These are phyloP conservation scores for Neonectria hederae DNA, from an alignment of 2,329 filamentous ascomycete genomes.

Conservation along the genomic window DNA sequence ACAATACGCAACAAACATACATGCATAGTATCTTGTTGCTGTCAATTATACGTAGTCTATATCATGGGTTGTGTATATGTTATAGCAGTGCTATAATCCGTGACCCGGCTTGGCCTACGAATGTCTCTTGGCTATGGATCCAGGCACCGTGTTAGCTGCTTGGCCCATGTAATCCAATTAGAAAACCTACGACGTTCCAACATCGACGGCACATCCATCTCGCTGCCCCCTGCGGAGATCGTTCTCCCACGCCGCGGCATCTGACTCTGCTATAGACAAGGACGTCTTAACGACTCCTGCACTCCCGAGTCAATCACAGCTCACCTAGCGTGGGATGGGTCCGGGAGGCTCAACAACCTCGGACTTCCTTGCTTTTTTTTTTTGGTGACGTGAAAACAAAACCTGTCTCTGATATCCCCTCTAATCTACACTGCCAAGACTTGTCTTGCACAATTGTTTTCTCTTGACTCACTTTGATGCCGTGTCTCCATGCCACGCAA, in stretches of 20 bases:
- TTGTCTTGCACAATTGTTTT: neutral
- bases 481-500: neutral
- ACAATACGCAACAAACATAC: neutral
- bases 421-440: neutral
- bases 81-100: neutral
- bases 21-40: neutral
- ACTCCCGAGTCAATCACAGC: neutral
- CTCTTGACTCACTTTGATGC: neutral
- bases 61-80: neutral
- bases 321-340: neutral
- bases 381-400: neutral
- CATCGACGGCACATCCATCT: constrained; percentile 10
- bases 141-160: neutral
- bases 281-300: constrained; percentile 4
- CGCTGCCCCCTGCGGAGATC: constrained; percentile 13
- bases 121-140: neutral
- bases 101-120: neutral
- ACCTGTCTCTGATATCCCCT: neutral
- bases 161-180: neutral
- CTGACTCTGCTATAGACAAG: constrained; percentile 18
- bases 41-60: neutral
- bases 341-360: neutral
- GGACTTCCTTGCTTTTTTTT: constrained; percentile 4
- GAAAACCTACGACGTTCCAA: neutral
- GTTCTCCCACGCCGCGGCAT: neutral